A percentile compares a stretch with the other conserved stretches of the same genome.
Evolutionary conservation across 306 rosid species (phyloP).

Genomic region (Inga leiocalycina): DNA sequence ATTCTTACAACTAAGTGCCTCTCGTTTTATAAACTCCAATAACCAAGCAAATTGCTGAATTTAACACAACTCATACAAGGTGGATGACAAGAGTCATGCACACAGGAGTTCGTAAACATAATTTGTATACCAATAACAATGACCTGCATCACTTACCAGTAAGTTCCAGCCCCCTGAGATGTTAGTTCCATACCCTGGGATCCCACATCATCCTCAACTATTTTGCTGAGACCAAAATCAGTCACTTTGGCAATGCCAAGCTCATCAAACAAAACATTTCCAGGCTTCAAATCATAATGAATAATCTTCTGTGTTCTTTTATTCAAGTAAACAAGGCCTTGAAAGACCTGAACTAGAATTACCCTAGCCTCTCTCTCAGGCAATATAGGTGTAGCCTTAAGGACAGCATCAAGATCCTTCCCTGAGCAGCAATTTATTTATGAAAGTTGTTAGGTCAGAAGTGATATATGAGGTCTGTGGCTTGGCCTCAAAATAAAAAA

Average conservation of each 20-base stretch:
- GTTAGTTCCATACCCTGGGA: slow-evolving; percentile 99
- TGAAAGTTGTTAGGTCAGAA: not conserved
- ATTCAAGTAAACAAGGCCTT: slow-evolving; percentile 92
- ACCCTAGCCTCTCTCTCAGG: slow-evolving; percentile 97
- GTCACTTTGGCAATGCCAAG: slow-evolving; percentile 97
- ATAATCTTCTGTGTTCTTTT: slow-evolving; percentile 90
- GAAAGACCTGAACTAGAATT: slow-evolving; percentile 88
- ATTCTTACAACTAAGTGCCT: not conserved
- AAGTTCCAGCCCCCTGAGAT: slow-evolving; percentile 99
- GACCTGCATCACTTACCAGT: slow-evolving; percentile 71
- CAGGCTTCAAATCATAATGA: slow-evolving; percentile 98
- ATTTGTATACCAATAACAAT: slow-evolving; percentile 25
- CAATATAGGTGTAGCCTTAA: slow-evolving; percentile 85
- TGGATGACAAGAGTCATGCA: not conserved
- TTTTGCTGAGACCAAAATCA: slow-evolving; percentile 99
- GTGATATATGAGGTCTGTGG: not conserved
- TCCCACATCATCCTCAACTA: slow-evolving; percentile 96
- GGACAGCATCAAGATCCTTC: slow-evolving; percentile 97
- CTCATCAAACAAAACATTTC: slow-evolving; percentile 95
- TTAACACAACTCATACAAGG: not conserved
- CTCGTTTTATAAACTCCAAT: not conserved
- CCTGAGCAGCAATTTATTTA: slow-evolving; percentile 49
- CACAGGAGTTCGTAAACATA: slow-evolving; percentile 9
- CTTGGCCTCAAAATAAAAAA: slow-evolving; percentile 7
- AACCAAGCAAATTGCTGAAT: not conserved